phyloP scores from a whole-genome alignment of 331 rosid genomes.

The Cydonia oblonga region DNA sequence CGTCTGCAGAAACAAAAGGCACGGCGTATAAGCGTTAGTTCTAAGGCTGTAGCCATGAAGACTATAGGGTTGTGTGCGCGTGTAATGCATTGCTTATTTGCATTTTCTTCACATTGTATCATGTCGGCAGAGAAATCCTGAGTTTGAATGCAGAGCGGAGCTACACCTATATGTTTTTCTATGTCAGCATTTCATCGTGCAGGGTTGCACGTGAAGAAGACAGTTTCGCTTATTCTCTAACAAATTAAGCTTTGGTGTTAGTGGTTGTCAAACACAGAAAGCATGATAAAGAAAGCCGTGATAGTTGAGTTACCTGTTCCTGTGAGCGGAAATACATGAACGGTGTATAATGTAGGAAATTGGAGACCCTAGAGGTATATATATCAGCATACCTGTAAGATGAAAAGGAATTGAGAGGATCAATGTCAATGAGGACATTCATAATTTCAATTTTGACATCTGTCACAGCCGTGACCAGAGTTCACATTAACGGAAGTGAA shows the following conservation, averaged over 20 bases:
- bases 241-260: neutral
- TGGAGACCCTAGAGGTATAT: constrained; percentile 94
- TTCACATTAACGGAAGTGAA: neutral
- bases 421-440: neutral
- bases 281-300: neutral
- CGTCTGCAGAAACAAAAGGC: constrained; percentile 43
- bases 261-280: neutral
- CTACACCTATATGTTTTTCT: too few relatives aligned
- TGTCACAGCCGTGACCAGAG: neutral
- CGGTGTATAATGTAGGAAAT: constrained; percentile 76
- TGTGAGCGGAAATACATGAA: constrained; percentile 95
- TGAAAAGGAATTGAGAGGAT: neutral
- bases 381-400: constrained; percentile 84
- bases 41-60: neutral
- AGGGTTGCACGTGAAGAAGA: too few relatives aligned
- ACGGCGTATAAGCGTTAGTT: neutral
- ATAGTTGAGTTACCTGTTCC: constrained; percentile 62
- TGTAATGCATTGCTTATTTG: too few relatives aligned
- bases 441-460: neutral
- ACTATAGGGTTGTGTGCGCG: neutral
- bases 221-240: neutral
- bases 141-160: too few relatives aligned
- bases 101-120: too few relatives aligned
- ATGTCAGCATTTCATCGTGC: too few relatives aligned
- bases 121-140: neutral